These are phyloP conservation scores for Thalassiosira tumida DNA, from an alignment of 352 stramenopile species.

Conservation along the genomic window DNA sequence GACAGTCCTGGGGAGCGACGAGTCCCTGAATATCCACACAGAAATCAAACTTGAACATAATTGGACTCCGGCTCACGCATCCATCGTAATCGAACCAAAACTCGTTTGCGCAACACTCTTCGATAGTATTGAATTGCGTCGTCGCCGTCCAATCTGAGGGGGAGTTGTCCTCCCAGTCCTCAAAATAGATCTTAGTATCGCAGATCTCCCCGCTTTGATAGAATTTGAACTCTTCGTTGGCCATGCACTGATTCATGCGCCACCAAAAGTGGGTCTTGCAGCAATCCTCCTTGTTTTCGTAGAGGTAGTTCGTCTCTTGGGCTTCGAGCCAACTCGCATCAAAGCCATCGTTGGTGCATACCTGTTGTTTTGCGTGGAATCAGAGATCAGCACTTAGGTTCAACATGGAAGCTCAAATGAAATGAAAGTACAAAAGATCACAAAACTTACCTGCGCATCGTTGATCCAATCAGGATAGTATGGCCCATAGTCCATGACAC, in stretches of 20 bases:
- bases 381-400: too few species aligned
- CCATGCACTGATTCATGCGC: slow-evolving; percentile 80
- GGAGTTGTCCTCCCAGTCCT: slow-evolving; percentile 78
- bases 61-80: slow-evolving; percentile 65
- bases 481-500: slow-evolving; percentile 75
- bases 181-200: slow-evolving; percentile 80
- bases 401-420: too few species aligned
- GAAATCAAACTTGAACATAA: slow-evolving; percentile 82
- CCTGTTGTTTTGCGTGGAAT: too few species aligned
- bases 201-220: slow-evolving; percentile 70
- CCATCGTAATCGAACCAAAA: slow-evolving; percentile 80
- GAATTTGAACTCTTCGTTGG: slow-evolving; percentile 78
- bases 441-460: slow-evolving; percentile 67
- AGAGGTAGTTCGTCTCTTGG: slow-evolving; percentile 75
- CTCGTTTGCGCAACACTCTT: slow-evolving; percentile 76
- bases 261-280: slow-evolving; percentile 77
- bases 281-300: slow-evolving; percentile 77
- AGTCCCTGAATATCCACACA: slow-evolving; percentile 75
- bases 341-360: slow-evolving; percentile 81
- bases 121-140: slow-evolving; percentile 77
- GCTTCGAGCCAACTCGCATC: slow-evolving; percentile 75
- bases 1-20: slow-evolving; percentile 69
- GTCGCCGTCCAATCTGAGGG: slow-evolving; percentile 62
- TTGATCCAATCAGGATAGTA: slow-evolving; percentile 82
- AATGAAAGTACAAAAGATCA: too few species aligned